phyloP scores from a whole-genome alignment of 73 alveolate genomes.

The Urostyla sp. region DNA sequence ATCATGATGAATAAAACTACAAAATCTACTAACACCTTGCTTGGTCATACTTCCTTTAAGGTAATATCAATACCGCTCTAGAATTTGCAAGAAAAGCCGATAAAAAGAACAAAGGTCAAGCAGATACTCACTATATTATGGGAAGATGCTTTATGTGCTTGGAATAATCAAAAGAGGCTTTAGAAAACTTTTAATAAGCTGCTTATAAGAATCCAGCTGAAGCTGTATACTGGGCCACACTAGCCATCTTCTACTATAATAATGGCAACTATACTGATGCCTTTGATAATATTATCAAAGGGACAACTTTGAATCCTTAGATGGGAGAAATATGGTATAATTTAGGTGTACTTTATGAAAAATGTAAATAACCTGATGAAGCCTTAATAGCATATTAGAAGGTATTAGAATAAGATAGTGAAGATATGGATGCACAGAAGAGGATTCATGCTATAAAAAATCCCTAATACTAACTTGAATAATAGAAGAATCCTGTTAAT shows the following conservation, averaged over 20 bases:
- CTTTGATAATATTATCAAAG: slow-evolving; percentile 77
- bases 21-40: slow-evolving; percentile 72
- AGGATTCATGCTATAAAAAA: slow-evolving; percentile 48
- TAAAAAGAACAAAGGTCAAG: slow-evolving; percentile 61
- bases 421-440: slow-evolving; percentile 52
- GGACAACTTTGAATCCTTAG: slow-evolving; percentile 64
- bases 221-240: slow-evolving; percentile 70
- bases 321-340: slow-evolving; percentile 78
- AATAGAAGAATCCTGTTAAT: slow-evolving; percentile 12
- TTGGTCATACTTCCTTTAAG: slow-evolving; percentile 65
- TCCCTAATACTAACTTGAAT: slow-evolving; percentile 7
- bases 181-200: slow-evolving; percentile 62
- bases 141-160: slow-evolving; percentile 73
- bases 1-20: slow-evolving; percentile 63
- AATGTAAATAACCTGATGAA: slow-evolving; percentile 81
- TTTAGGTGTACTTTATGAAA: slow-evolving; percentile 78
- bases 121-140: slow-evolving; percentile 63
- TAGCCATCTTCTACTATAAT: slow-evolving; percentile 70
- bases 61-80: slow-evolving; percentile 52
- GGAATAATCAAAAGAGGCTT: slow-evolving; percentile 64
- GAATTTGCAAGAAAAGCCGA: slow-evolving; percentile 70
- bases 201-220: slow-evolving; percentile 72
- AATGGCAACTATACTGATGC: slow-evolving; percentile 67
- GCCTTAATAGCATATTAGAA: slow-evolving; percentile 75
- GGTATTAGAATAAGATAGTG: slow-evolving; percentile 64